Evolutionary conservation across 306 rosid species (phyloP), one percentile per base, ranked within the genome.

Genomic region (Rosa chinensis): DNA sequence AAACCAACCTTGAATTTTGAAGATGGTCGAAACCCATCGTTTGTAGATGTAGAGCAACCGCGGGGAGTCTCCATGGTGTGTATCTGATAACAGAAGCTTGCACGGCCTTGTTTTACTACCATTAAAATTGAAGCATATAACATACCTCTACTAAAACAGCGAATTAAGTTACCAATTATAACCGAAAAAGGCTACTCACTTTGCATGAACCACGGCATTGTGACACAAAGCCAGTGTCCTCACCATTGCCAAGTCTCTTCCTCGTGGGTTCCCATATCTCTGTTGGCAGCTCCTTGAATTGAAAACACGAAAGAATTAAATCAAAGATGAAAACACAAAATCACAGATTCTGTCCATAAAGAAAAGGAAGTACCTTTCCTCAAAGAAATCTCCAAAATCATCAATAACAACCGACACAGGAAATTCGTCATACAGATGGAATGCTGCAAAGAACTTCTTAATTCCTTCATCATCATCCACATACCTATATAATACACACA

Each of bases 171-270:
- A 18, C 53, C 58, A 39, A 50, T 1, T 77, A 42, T 7, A n/a
- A 66, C 50, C 8, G 28, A 20, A 25, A 53, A 14, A 17, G 52
- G 28, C 25, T 21, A 71, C 97, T 85, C 82, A 92, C 99, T 89
- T 94, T 23, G 95, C 95, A 78, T 79, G 89, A 67, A 76, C 59
- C 32, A 94, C 66, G 79, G 99, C 97, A 84, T 87, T 89, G 77
- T 86, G 88, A 79, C 99, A 89, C 77, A 94, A 86, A 74, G 99
- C 97, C 17, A 94, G 87, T 61, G 83, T 89, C 86, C 97, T 85
- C 84, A 90, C 89, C 95, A 95, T 92, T 62, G 98, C 97, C 67
- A 95, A 53, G 84, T 92, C 98, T 84, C 92, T 85, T 43, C 97
- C 98, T 0, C 98, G 93, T 23, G 89, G 85, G 80, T 87, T 88